Evolutionary conservation across 2,329 filamentous ascomycete genomes (phyloP), one percentile per base, ranked within the genome.

Genomic region (Ilyonectria sp.): DNA sequence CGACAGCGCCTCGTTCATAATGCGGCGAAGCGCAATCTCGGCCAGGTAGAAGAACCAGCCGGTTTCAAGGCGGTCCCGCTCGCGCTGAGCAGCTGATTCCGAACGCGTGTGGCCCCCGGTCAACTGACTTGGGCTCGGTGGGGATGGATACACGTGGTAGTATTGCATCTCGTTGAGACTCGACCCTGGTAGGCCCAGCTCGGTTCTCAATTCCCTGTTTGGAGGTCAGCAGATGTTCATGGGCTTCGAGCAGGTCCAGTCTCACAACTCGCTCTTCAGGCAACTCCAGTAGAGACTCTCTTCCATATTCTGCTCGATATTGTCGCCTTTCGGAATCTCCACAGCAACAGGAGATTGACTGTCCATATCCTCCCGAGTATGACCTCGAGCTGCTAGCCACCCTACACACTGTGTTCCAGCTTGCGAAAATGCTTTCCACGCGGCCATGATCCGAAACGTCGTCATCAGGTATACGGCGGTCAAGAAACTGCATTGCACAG

Each of bases 201-300:
- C 72, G 13, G 68, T 65, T n/a, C 72, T 63, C n/a, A 74, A 50
- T 37, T 74, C 72, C 43, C 72, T 69, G 46, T 15, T 23, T 6
- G 17, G 33, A 9, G 37, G 23, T 67, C 35, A 60, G 54, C 40
- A 37, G 33, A 15, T 15, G 15, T n/a, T 21, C 19, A 31, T 10
- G 5, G 21, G 19, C 21, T 46, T 11, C 2, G 43, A 47, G 54
- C 19, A 26, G 50, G 26, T 50, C 2, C 21, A 37, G n/a, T 60
- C 70, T 63, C 44, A 65, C 71, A 76, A 21, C 58, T 76, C 74
- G 26, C 71, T 74, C 46, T 76, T 76, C 6, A 75, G 56, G 33
- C 73, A 76, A 37, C 71, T 73, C 74, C 74, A 76, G 37, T 76
- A 75, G 9, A 76, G 63, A 37, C 73, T 76, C 43, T 76, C 69